Evolutionary conservation across 768 basidiomycete genomes (phyloP).

Genomic region (Collybia sp.): DNA sequence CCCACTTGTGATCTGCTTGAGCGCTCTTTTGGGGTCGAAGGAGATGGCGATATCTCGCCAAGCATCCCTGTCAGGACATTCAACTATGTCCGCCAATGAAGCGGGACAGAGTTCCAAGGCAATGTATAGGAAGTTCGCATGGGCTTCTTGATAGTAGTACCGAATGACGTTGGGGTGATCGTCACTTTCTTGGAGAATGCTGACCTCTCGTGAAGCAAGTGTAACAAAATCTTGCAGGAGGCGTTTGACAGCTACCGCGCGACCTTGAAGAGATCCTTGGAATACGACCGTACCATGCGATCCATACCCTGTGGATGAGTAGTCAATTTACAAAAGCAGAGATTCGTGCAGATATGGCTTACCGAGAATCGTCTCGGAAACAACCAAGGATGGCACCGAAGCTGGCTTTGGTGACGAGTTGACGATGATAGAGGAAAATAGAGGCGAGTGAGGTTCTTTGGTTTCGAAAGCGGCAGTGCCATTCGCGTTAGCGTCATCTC

Average conservation of each 20-base stretch:
- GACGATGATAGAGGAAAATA: constrained; percentile 15
- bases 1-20: constrained; percentile 84
- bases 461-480: background rate
- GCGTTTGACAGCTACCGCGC: constrained; percentile 97
- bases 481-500: constrained; percentile 8
- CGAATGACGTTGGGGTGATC: constrained; percentile 98
- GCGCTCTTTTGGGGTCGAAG: constrained; percentile 85
- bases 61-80: constrained; percentile 62
- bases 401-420: constrained; percentile 20
- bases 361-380: constrained; percentile 78
- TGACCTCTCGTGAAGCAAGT: constrained; percentile 89
- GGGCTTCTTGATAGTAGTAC: constrained; percentile 95
- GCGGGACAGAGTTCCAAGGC: constrained; percentile 94
- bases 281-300: constrained; percentile 97
- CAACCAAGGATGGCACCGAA: constrained; percentile 47
- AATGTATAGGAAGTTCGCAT: constrained; percentile 93
- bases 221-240: constrained; percentile 94
- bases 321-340: constrained; percentile 4
- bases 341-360: constrained; percentile 13
- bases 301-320: constrained; percentile 63
- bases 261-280: constrained; percentile 91
- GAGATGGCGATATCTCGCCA: constrained; percentile 72
- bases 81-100: constrained; percentile 83
- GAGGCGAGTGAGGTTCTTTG: constrained; percentile 5
- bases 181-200: constrained; percentile 92